Conservation (phyloP, 805 yeast species). For the Saturnispora galanensis region DNA sequence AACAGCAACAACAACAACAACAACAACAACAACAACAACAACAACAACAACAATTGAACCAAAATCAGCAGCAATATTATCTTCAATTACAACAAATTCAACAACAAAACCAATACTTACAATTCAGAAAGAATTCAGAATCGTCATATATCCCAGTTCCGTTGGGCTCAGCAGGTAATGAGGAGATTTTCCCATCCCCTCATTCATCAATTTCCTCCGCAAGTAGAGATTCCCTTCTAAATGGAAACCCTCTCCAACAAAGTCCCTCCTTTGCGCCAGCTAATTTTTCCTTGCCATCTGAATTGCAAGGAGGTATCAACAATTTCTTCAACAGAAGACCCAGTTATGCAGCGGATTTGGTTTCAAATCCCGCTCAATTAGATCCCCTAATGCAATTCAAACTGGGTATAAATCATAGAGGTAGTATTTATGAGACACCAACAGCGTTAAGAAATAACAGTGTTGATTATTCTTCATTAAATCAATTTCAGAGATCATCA, state of each 20-base stretch:
- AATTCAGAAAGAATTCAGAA: conserved; percentile 13
- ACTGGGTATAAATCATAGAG: conserved; percentile 11
- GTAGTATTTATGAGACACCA: conserved; percentile 6
- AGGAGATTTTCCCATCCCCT: conserved; percentile 20
- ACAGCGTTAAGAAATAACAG: conserved; percentile 8
- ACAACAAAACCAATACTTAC: conserved; percentile 1
- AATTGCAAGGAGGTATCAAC: conserved; percentile 56
- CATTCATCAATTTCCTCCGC: conserved; percentile 25
- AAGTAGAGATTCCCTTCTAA: conserved; percentile 21
- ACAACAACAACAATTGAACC: conserved; percentile 7
- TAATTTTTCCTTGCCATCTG: conserved; percentile 41
- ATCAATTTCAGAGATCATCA: conserved; percentile 2
- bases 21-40: conserved; percentile 10
- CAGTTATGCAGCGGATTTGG: conserved; percentile 55
- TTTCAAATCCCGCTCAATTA: conserved; percentile 13
- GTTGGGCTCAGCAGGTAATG: conserved; percentile 5
- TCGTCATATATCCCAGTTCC: background rate
- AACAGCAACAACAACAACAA: conserved; percentile 5
- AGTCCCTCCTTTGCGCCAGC: conserved; percentile 7
- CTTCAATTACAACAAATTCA: conserved; percentile 7
- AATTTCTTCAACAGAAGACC: conserved; percentile 62
- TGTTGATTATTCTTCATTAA: conserved; percentile 10
- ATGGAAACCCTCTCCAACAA: conserved; percentile 8
- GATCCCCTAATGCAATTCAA: conserved; percentile 17
- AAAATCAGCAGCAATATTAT: conserved; percentile 8